Evolutionary conservation across 2,329 filamentous ascomycete species (phyloP).

Genomic region (Ophiostoma ulmi): DNA sequence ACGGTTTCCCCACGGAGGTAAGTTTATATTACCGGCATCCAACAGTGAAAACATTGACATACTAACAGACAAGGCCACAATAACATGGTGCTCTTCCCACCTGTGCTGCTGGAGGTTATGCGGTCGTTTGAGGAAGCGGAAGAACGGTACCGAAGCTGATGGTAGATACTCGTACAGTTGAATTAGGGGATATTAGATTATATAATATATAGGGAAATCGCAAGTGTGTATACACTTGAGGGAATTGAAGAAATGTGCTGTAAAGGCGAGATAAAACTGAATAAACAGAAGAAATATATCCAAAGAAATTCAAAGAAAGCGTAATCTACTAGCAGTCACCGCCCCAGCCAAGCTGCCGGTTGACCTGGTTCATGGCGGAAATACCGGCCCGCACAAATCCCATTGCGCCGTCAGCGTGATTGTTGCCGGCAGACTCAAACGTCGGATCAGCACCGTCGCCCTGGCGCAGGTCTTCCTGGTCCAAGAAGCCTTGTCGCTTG

Average conservation of each 20-base stretch:
- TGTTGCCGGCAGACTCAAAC: slow-evolving; percentile 37
- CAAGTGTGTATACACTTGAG: not conserved
- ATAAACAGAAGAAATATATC: not conserved
- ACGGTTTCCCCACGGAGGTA: slow-evolving; percentile 51
- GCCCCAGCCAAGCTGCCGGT: slow-evolving; percentile 53
- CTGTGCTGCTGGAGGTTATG: slow-evolving; percentile 60
- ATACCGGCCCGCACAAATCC: slow-evolving; percentile 46
- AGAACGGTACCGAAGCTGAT: slow-evolving; percentile 7
- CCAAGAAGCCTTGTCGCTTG: slow-evolving; percentile 51
- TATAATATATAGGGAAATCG: not conserved
- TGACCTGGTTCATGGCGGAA: slow-evolving; percentile 48
- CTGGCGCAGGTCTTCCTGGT: slow-evolving; percentile 50
- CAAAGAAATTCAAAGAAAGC: not conserved
- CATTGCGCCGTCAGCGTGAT: slow-evolving; percentile 38
- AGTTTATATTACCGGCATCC: slow-evolving; percentile 29
- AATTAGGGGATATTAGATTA: not conserved
- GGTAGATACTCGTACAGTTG: not conserved
- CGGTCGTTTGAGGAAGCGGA: slow-evolving; percentile 52
- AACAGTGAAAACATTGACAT: not conserved
- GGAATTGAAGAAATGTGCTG: not conserved
- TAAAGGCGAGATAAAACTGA: too few relatives aligned
- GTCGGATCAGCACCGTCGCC: slow-evolving; percentile 39
- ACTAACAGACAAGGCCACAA: slow-evolving; percentile 56
- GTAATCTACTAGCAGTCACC: slow-evolving; percentile 28
- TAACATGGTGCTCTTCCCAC: slow-evolving; percentile 59